Conservation (phyloP, 2,329 filamentous ascomycete genomes). For the Biscogniauxia mediterranea region DNA sequence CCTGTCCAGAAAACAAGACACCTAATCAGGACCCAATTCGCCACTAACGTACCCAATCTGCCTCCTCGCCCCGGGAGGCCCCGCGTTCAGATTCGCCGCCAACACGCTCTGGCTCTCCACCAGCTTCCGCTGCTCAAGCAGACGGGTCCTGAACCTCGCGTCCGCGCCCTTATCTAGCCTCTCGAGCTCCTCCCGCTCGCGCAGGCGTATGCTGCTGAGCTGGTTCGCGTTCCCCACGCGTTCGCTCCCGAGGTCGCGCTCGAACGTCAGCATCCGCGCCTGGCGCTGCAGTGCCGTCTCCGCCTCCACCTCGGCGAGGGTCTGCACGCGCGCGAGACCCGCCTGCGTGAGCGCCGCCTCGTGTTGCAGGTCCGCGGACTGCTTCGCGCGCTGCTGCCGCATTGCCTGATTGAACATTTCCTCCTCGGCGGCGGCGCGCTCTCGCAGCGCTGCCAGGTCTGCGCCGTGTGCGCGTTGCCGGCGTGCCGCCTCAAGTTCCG, state of each 20-base stretch:
- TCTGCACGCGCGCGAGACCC: slow-evolving; percentile 41
- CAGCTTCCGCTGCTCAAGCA: slow-evolving; percentile 51
- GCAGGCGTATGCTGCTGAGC: slow-evolving; percentile 47
- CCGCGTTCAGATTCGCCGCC: slow-evolving; percentile 35
- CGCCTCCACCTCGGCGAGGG: slow-evolving; percentile 47
- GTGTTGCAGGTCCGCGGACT: slow-evolving; percentile 41
- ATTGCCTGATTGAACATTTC: slow-evolving; percentile 38
- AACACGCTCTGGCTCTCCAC: slow-evolving; percentile 44
- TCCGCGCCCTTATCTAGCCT: slow-evolving; percentile 47
- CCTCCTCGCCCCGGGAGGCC: slow-evolving; percentile 39
- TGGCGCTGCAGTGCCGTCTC: slow-evolving; percentile 45
- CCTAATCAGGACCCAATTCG: slow-evolving; percentile 40
- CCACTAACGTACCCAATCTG: slow-evolving; percentile 57
- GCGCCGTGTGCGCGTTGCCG: slow-evolving; percentile 45
- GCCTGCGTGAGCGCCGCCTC: slow-evolving; percentile 48
- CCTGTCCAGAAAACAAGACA: too few species aligned
- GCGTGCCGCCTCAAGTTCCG: slow-evolving; percentile 52
- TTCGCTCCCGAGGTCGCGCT: slow-evolving; percentile 44
- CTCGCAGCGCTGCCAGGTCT: slow-evolving; percentile 43
- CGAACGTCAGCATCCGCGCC: slow-evolving; percentile 47
- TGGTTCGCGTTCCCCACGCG: slow-evolving; percentile 48
- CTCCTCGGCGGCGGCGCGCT: slow-evolving; percentile 49
- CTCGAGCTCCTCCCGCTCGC: slow-evolving; percentile 52
- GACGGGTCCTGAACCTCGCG: slow-evolving; percentile 41
- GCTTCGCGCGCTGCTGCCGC: slow-evolving; percentile 36